phyloP scores from a whole-genome alignment of 1,139 yeast species.

The Ogataea hybrid region DNA sequence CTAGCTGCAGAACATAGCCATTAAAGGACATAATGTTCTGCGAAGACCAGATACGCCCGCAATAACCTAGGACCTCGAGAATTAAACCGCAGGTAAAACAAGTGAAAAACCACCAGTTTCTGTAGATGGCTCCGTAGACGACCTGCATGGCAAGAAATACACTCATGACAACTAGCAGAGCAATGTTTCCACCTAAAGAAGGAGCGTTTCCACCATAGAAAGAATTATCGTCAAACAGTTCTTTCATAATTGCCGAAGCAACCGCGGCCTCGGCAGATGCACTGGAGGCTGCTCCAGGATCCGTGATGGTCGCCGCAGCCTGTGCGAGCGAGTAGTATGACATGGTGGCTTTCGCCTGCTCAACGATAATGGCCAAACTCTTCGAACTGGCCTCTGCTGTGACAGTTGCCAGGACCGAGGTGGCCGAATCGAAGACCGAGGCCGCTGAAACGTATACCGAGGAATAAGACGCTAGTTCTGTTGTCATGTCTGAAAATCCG shows the following conservation, averaged over 20 bases:
- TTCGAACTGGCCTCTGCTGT: conserved; percentile 19
- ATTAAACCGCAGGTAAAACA: conserved; percentile 60
- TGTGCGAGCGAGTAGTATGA: conserved; percentile 36
- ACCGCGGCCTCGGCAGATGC: conserved; percentile 35
- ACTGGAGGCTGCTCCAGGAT: conserved; percentile 26
- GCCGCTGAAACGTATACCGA: conserved; percentile 15
- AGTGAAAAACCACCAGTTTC: conserved; percentile 73
- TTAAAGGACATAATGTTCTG: conserved; percentile 39
- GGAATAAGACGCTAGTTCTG: conserved; percentile 1
- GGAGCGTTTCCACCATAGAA: conserved; percentile 42
- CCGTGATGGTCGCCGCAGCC: conserved; percentile 41
- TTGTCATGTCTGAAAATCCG: background rate
- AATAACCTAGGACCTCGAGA: conserved; percentile 69
- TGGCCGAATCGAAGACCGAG: conserved; percentile 11
- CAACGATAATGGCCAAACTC: conserved; percentile 24
- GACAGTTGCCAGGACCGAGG: conserved; percentile 26
- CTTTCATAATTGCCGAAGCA: conserved; percentile 34
- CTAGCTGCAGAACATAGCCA: conserved; percentile 62
- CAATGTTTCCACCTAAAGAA: conserved; percentile 44
- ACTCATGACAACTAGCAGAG: conserved; percentile 48
- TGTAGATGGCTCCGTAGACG: conserved; percentile 41
- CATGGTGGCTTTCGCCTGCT: conserved; percentile 35
- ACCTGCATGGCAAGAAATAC: conserved; percentile 41
- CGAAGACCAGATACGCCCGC: conserved; percentile 53
- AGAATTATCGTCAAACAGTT: conserved; percentile 28